A percentile compares a stretch with the other conserved stretches of the same genome.
These are phyloP conservation scores for Citrus sp. DNA, from an alignment of 345 rosid genomes.

Conservation along the genomic window DNA sequence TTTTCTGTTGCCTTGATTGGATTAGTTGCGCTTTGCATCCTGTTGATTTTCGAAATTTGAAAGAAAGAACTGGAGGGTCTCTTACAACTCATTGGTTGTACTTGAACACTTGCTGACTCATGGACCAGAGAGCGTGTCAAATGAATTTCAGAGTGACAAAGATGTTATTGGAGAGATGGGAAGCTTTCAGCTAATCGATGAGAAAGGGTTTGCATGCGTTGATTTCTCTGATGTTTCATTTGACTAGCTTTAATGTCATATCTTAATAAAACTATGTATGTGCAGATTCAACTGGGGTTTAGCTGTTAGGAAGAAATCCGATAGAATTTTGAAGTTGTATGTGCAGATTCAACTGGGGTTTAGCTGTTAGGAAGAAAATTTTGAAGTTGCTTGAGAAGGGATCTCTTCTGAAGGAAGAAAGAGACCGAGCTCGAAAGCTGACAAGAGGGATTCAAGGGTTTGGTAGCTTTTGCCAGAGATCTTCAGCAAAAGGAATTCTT, in stretches of 20 bases:
- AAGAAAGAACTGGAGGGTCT: slow-evolving; percentile 70
- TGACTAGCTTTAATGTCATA: background rate
- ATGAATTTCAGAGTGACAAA: slow-evolving; percentile 66
- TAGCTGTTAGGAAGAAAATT: slow-evolving; percentile 69
- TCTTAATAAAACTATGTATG: background rate
- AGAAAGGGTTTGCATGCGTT: slow-evolving; percentile 58
- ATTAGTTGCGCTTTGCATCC: too few species aligned
- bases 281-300: slow-evolving; percentile 94
- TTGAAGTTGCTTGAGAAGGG: slow-evolving; percentile 66
- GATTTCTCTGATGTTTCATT: background rate
- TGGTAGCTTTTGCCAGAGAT: slow-evolving; percentile 62
- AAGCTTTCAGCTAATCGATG: slow-evolving; percentile 67
- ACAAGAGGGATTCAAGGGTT: slow-evolving; percentile 84
- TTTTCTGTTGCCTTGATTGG: too few species aligned
- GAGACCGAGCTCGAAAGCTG: slow-evolving; percentile 71
- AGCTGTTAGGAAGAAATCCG: slow-evolving; percentile 70
- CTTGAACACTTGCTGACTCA: slow-evolving; percentile 86
- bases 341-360: slow-evolving; percentile 90
- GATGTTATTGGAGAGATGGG: slow-evolving; percentile 49
- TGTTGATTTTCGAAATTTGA: slow-evolving; percentile 73
- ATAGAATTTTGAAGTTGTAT: slow-evolving; percentile 48
- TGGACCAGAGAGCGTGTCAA: slow-evolving; percentile 86
- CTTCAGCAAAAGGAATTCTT: slow-evolving; percentile 34
- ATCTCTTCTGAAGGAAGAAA: slow-evolving; percentile 65
- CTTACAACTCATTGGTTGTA: slow-evolving; percentile 68